Percentiles rank a stretch among this genome's conserved stretches.
phyloP scores from a whole-genome alignment of 352 stramenopile species.

The Phytophthora sojae region DNA sequence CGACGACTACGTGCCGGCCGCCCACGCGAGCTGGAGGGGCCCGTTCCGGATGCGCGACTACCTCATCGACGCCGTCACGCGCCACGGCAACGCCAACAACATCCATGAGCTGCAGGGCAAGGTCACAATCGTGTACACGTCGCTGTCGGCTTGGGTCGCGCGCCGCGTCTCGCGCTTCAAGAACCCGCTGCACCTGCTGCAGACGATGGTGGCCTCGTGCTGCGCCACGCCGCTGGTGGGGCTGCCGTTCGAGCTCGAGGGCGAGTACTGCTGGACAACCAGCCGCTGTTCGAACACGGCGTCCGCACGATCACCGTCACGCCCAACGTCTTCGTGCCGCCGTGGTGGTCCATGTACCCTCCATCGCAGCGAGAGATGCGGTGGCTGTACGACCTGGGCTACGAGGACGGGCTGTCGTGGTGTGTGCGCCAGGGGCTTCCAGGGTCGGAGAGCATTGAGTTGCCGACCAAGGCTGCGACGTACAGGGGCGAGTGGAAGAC shows the following conservation, averaged over 20 bases:
- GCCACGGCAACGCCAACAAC: constrained; percentile 35
- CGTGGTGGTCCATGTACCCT: constrained; percentile 71
- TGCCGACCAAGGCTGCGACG: constrained; percentile 40
- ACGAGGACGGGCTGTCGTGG: constrained; percentile 53
- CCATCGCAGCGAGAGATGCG: constrained; percentile 53
- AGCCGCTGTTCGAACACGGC: constrained; percentile 47
- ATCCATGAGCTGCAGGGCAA: constrained; percentile 41
- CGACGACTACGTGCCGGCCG: constrained; percentile 47
- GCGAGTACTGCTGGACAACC: constrained; percentile 70
- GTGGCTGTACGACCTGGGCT: constrained; percentile 67
- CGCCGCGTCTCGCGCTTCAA: constrained; percentile 50
- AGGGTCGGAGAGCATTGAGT: constrained; percentile 20
- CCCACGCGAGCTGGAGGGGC: constrained; percentile 28
- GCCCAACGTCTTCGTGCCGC: constrained; percentile 50
- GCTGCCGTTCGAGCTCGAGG: constrained; percentile 57
- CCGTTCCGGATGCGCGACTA: constrained; percentile 65
- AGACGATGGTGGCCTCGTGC: constrained; percentile 63
- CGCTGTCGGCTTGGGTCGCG: constrained; percentile 50
- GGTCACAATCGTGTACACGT: constrained; percentile 62
- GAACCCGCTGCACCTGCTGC: constrained; percentile 46
- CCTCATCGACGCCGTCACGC: constrained; percentile 47
- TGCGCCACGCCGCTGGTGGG: constrained; percentile 57
- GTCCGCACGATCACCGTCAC: constrained; percentile 44
- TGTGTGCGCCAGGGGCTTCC: constrained; percentile 25
- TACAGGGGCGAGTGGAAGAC: constrained; percentile 41